phyloP scores from a whole-genome alignment of 805 yeast species.

The Wickerhamomyces rabaulensis region DNA sequence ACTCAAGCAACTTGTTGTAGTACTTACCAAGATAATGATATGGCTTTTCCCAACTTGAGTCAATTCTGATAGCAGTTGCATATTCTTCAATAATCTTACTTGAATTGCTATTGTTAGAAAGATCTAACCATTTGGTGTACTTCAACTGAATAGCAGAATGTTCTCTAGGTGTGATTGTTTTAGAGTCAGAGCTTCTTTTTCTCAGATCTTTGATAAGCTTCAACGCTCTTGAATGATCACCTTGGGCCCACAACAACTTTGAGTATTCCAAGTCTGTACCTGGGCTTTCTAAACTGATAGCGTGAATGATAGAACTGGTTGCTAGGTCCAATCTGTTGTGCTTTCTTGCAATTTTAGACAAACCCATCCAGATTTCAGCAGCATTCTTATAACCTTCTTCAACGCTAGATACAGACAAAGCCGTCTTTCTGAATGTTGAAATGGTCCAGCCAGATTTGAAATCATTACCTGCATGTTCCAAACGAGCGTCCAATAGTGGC shows the following conservation, averaged over 20 bases:
- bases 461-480: constrained; percentile 38
- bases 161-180: constrained; percentile 20
- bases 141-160: constrained; percentile 51
- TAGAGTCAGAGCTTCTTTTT: constrained; percentile 6
- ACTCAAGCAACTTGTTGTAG: constrained; percentile 70
- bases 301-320: constrained; percentile 59
- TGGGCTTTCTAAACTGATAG: constrained; percentile 30
- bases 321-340: constrained; percentile 70
- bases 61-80: constrained; percentile 47
- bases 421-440: constrained; percentile 54
- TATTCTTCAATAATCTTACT: constrained; percentile 69
- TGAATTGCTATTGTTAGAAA: constrained; percentile 77
- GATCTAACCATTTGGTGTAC: constrained; percentile 85
- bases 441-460: constrained; percentile 58
- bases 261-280: constrained; percentile 72
- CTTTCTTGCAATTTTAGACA: constrained; percentile 62
- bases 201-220: constrained; percentile 47
- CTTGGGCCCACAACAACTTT: constrained; percentile 81
- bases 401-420: constrained; percentile 25
- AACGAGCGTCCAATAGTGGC: constrained; percentile 16
- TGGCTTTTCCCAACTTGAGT: constrained; percentile 68
- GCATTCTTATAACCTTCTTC: constrained; percentile 25
- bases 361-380: constrained; percentile 49
- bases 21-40: constrained; percentile 77
- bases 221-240: constrained; percentile 81